phyloP scores from a whole-genome alignment of 306 rosid species.

The Lathyrus sativus region DNA sequence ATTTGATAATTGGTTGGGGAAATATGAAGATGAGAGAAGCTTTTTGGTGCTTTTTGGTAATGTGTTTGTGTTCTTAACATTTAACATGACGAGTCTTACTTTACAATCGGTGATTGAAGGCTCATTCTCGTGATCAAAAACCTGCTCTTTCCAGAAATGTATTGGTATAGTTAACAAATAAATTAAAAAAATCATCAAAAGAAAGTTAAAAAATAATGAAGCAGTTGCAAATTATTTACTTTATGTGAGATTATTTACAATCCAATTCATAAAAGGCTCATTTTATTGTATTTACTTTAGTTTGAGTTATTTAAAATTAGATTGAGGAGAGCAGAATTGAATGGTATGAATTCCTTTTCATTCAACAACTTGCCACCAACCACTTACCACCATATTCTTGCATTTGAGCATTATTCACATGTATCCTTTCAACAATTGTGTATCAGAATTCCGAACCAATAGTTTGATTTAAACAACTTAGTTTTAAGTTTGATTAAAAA shows the following conservation, averaged over 20 bases:
- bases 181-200: too few species aligned
- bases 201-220: neutral
- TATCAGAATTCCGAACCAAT: neutral
- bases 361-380: too few species aligned
- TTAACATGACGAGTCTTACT: neutral
- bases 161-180: neutral
- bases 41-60: conserved; percentile 24
- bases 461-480: neutral
- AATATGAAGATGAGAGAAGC: conserved; percentile 29
- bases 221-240: neutral
- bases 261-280: neutral
- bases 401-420: too few species aligned
- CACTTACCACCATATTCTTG: too few species aligned
- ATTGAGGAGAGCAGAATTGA: too few species aligned
- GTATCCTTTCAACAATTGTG: neutral
- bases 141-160: conserved; percentile 16
- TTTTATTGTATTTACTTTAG: too few species aligned
- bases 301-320: too few species aligned
- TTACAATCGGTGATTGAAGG: conserved; percentile 32
- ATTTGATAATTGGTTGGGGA: conserved; percentile 41
- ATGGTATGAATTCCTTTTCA: too few species aligned
- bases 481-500: neutral
- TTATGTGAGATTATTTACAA: conserved; percentile 3
- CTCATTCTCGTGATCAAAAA: conserved; percentile 38
- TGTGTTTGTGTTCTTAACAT: conserved; percentile 1